Percentiles rank a stretch among this genome's conserved stretches.
Evolutionary conservation across 129 eudicot species (phyloP).

Genomic region (Chrysanthemum makinoi): DNA sequence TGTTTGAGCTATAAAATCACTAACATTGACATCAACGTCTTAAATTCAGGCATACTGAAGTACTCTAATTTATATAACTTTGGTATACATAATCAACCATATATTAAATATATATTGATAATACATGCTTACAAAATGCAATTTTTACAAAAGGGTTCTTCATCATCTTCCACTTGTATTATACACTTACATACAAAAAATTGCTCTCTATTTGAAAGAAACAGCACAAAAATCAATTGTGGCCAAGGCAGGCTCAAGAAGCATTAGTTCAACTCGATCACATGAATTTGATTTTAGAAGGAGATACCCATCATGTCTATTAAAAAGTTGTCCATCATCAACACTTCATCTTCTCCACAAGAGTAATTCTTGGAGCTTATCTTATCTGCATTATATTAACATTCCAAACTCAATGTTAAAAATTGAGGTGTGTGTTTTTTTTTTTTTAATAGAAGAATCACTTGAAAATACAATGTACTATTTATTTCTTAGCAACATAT

Average conservation of each 20-base stretch:
- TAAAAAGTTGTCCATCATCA: slow-evolving; percentile 59
- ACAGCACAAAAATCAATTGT: slow-evolving; percentile 3
- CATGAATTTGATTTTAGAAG: slow-evolving; percentile 19
- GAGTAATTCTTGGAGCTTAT: slow-evolving; percentile 17
- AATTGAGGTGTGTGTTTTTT: too few species aligned
- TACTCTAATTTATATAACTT: too few species aligned
- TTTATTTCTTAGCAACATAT: too few species aligned
- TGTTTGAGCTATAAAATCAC: too few species aligned
- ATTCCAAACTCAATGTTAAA: slow-evolving; percentile 4
- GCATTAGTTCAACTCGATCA: background rate
- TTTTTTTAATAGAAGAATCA: too few species aligned
- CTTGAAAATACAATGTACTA: too few species aligned
- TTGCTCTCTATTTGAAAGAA: slow-evolving; percentile 2
- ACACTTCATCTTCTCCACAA: slow-evolving; percentile 49
- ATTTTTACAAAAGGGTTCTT: slow-evolving; percentile 7
- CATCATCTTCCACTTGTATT: slow-evolving; percentile 5
- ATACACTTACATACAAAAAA: slow-evolving; percentile 16
- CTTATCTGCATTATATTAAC: slow-evolving; percentile 31
- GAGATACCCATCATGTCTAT: slow-evolving; percentile 63
- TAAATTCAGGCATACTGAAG: too few species aligned
- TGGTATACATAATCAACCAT: too few species aligned
- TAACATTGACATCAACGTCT: too few species aligned
- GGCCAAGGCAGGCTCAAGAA: background rate
- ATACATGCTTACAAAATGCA: background rate
- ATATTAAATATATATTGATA: too few species aligned